Base-by-base conservation (phyloP, 1,284 basidiomycete genomes). In the Pseudozyma sp. region DNA sequence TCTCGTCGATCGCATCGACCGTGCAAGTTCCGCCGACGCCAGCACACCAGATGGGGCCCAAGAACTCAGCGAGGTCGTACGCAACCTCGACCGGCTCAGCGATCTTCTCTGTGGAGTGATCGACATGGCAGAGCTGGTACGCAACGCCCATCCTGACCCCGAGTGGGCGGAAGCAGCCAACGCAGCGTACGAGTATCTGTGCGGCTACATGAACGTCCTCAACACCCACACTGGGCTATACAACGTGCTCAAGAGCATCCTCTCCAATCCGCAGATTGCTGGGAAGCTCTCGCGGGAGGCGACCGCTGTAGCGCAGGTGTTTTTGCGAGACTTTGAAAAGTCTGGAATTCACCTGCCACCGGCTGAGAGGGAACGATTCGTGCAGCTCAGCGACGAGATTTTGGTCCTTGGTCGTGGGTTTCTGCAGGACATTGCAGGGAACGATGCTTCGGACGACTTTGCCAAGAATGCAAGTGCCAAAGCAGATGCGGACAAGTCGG, bases 321-420 rank as follows among this genome's bases (percentile, higher is more conserved):
- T 98, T 85, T 91, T 94, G 88, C 89, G 92, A 52, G 97, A 99
- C 87, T 99, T 99, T 86, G 94, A 97, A 84, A 96, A 95, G 85
- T 97, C 94, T 7, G 96, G 94, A 0, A 97, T 99, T 75, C 89
- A 96, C 83, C 88, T 98, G 5, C 92, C 94, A 8, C 89, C 91
- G 0, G 87, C 87, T 3, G 88, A 93, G 75, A 89, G 96, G 30
- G 87, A 90, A 43, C 89, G 89, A 53, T 97, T 98, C 75, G 94
- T 99, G 13, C 88, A 91, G 4, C 87, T 98, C 11, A 95, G 93
- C n/a, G 93, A 95, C 35, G 91, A 93, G 51, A 93, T 98, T 63
- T 87, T 97, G n/a, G 87, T 91, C 0, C 90, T 97, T 8, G 94
- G 94, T 7, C 89, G 95, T 13, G 88, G 91, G 58, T 98, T 98